Evolutionary conservation across 2,329 filamentous ascomycete genomes (phyloP), one percentile per base, ranked within the genome.

Genomic region (Dothistroma septosporum): DNA sequence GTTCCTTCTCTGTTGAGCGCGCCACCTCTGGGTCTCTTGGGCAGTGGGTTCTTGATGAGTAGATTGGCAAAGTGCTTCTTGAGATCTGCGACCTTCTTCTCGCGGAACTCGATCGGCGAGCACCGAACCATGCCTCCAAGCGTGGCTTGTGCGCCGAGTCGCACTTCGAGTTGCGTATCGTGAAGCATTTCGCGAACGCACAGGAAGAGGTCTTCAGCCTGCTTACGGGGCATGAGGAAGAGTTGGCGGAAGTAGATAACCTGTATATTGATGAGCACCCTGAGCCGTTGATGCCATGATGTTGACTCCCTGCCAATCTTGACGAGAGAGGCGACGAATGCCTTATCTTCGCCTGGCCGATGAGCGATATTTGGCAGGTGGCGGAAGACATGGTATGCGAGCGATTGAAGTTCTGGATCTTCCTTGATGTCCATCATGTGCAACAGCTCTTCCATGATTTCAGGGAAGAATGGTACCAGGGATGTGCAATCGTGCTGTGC

Each of bases 351-450:
- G 60, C 92, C 92, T 33, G 87, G 84, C 1, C 90, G 87, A 77
- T 97, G 93, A 0, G 94, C 92, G 59, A 99, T 91, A 74, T 99
- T 99, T 14, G 94, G 92, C 16, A 99, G 80, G 72, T 99, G 93
- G 7, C 93, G 89, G 80, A 97, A 99, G 47, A 99, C 94, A 72
- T 96, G 92, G 73, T 97, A 99, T 0, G 94, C 93, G 9, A 97
- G 83, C 10, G 90, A 88, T 81, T 97, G 95, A 1, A 99, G 83
- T 75, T 99, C 95, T 0, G 91, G 92, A 70, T 99, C 94, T 75
- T 99, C 94, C 75, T 97, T 97, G 74, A 99, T 91, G 72, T 99
- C 94, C 93, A 99, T 99, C 94, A 99, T 99, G 79, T 99, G 92
- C 56, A 99, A 80, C 14, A 99, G 84, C 74, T 97, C 90, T 69